phyloP scores from a whole-genome alignment of 2,329 filamentous ascomycete species.

The Colletotrichum gloeosporioides region DNA sequence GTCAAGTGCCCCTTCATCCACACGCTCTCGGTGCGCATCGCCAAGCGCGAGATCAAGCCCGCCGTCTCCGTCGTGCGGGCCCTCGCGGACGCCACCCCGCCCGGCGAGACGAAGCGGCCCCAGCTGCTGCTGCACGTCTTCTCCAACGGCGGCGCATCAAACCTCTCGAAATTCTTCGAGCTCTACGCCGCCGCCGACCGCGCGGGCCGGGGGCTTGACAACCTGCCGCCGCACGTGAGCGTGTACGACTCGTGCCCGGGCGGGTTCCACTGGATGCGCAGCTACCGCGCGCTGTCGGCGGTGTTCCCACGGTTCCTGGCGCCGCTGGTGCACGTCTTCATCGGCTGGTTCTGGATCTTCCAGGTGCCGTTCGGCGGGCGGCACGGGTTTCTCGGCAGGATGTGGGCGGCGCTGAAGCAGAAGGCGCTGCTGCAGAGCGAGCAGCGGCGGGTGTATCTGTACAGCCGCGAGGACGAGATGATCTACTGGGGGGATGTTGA shows the following conservation, averaged over 20 bases:
- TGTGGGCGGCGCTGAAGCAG: conserved; percentile 43
- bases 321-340: conserved; percentile 38
- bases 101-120: conserved; percentile 12
- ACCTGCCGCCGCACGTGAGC: conserved; percentile 46
- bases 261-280: conserved; percentile 41
- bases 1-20: conserved; percentile 45
- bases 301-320: conserved; percentile 37
- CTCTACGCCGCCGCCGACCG: conserved; percentile 33
- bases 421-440: conserved; percentile 37
- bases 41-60: conserved; percentile 38
- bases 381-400: conserved; percentile 33
- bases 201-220: conserved; percentile 2
- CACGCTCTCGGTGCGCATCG: conserved; percentile 36
- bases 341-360: conserved; percentile 35
- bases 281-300: conserved; percentile 44
- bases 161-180: conserved; percentile 42
- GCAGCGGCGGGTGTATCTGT: conserved; percentile 56
- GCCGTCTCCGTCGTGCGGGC: conserved; percentile 45
- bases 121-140: conserved; percentile 54
- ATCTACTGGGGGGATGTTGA: conserved; percentile 54
- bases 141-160: conserved; percentile 57
- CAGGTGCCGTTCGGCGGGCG: conserved; percentile 33
- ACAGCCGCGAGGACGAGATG: conserved; percentile 52
- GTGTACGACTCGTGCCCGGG: conserved; percentile 57
- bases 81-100: conserved; percentile 26